Base-by-base conservation (phyloP, 176 grass and related monocot genomes). In the Eleusine indica region DNA sequence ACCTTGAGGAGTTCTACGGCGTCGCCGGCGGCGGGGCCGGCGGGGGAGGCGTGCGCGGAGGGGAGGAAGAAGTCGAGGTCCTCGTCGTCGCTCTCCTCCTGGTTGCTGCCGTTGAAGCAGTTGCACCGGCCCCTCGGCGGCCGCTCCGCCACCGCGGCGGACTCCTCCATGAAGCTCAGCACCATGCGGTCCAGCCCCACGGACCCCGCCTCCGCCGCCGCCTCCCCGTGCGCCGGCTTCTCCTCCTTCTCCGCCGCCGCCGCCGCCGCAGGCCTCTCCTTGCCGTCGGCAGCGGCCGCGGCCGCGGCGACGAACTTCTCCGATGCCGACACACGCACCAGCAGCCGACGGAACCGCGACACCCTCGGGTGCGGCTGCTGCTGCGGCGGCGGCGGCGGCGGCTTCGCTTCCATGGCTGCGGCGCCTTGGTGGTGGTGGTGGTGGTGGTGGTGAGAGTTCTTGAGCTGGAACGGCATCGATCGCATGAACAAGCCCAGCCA, bases 51-150 rank as follows among this genome's bases (percentile, higher is more conserved):
- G 63, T 88, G 44, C 61, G 81, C 86, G 38, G 83, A 87, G 25
- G 83, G 88, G 61, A 84, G 79, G 65, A 94, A 87, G 38, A 94
- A 87, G 38, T 92, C 94, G 64, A 82, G 75, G 48, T 93, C 96
- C 30, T 94, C 95, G 69, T 95, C 93, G 41, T 92, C 92, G 77
- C 83, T 92, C 71, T 90, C 93, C 28, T 94, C 91, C 68, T 85
- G 88, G 43, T 96, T 88, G 70, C 84, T 91, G 66, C 89, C 89
- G 77, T 98, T 98, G 51, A 98, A 98, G 91, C 96, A 98, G 86
- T 94, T 98, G 56, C 96, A 90, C 49, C 89, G 87, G 0, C 90
- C 82, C 0, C 91, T 85, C n/a, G 87, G 85, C 41, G 90, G 93
- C 25, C 90, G 86, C 82, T 98, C 87, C 21, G 87, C 83, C 38